A percentile compares a stretch with the other conserved stretches of the same genome.
Conservation (phyloP, 768 basidiomycete genomes). For the Mycena maculata region DNA sequence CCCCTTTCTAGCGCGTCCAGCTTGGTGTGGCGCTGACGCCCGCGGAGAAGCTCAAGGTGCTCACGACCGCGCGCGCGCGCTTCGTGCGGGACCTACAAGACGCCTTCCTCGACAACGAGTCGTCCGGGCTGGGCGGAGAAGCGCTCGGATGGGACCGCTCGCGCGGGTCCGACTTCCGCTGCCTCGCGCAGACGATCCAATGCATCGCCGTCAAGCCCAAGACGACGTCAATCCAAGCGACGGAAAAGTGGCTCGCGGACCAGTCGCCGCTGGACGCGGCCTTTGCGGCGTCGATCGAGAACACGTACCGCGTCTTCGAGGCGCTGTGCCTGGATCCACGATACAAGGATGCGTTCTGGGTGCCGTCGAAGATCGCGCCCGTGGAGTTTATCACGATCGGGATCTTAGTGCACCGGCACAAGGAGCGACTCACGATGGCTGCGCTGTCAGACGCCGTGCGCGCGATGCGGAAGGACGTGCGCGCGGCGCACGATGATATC, state of each 20-base stretch:
- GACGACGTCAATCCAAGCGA: slow-evolving; percentile 45
- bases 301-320: slow-evolving; percentile 61
- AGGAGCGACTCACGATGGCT: slow-evolving; percentile 47
- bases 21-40: slow-evolving; percentile 82
- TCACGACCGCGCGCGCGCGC: slow-evolving; percentile 63
- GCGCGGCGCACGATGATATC: slow-evolving; percentile 70
- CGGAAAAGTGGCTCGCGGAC: slow-evolving; percentile 64
- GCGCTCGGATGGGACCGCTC: slow-evolving; percentile 49
- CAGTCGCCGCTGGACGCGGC: slow-evolving; percentile 42
- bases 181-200: slow-evolving; percentile 65
- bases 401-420: slow-evolving; percentile 65
- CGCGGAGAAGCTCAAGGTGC: slow-evolving; percentile 67
- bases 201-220: slow-evolving; percentile 58
- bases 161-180: slow-evolving; percentile 64
- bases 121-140: slow-evolving; percentile 39
- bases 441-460: slow-evolving; percentile 59
- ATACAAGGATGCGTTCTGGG: slow-evolving; percentile 52
- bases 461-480: slow-evolving; percentile 66
- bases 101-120: slow-evolving; percentile 55
- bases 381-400: slow-evolving; percentile 73
- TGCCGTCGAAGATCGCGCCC: slow-evolving; percentile 66
- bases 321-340: slow-evolving; percentile 54
- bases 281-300: slow-evolving; percentile 49
- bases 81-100: slow-evolving; percentile 70
- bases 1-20: slow-evolving; percentile 69